phyloP scores from a whole-genome alignment of 1,139 yeast species.

The Yamadazyma buinensis region DNA sequence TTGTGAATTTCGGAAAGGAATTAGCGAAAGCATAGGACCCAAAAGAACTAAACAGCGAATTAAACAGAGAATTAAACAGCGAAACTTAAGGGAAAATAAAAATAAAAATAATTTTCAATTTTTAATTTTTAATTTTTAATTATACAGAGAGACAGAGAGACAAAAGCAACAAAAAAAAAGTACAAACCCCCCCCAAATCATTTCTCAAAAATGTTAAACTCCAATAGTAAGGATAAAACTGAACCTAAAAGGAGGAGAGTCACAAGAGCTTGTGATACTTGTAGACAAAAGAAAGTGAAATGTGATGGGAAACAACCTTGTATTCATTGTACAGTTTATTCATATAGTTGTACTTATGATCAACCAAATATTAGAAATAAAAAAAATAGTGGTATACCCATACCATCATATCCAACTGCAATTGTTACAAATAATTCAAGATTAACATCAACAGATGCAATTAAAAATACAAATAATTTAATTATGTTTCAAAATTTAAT shows the following conservation, averaged over 20 bases:
- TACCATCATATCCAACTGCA: slow-evolving; percentile 20
- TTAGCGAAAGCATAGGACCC: too few species aligned
- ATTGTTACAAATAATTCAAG: slow-evolving; percentile 9
- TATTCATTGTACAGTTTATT: slow-evolving; percentile 84
- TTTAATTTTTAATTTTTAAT: too few species aligned
- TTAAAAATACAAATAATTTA: slow-evolving; percentile 15
- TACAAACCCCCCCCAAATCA: too few species aligned
- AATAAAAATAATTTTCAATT: too few species aligned
- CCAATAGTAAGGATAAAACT: slow-evolving; percentile 5
- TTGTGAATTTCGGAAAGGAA: too few species aligned
- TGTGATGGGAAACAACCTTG: slow-evolving; percentile 90
- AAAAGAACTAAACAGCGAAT: too few species aligned
- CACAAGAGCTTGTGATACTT: slow-evolving; percentile 80
- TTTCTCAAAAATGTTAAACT: too few species aligned
- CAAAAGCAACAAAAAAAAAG: too few species aligned
- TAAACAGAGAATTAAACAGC: too few species aligned
- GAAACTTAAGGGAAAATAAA: too few species aligned
- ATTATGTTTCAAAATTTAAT: slow-evolving; percentile 27
- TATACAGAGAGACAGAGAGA: too few species aligned
- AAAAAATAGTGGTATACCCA: slow-evolving; percentile 31
- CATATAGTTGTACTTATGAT: slow-evolving; percentile 67
- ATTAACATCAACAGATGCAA: slow-evolving; percentile 8
- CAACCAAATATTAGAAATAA: slow-evolving; percentile 68
- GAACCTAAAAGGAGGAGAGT: slow-evolving; percentile 68
- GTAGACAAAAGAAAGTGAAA: slow-evolving; percentile 74